Evolutionary conservation across 257 asterid genomes (phyloP).

Genomic region (Craterostigma plantagineum): DNA sequence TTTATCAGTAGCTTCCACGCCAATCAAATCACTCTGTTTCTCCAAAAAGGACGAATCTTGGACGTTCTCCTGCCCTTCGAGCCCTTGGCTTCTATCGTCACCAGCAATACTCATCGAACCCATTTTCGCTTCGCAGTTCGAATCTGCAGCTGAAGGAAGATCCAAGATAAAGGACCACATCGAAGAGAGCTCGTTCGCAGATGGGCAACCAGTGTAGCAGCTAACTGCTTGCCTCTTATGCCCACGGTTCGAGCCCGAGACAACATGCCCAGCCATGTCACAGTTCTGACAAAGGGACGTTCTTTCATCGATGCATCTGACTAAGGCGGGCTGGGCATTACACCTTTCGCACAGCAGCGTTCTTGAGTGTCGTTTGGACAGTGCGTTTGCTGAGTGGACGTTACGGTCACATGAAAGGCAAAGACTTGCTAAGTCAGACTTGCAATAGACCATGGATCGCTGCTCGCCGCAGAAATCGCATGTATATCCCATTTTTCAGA

Average conservation of each 20-base stretch:
- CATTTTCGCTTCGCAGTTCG: slow-evolving; percentile 39
- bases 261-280: slow-evolving; percentile 52
- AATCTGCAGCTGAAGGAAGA: slow-evolving; percentile 25
- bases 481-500: slow-evolving; percentile 38
- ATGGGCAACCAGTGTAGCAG: slow-evolving; percentile 78
- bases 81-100: slow-evolving; percentile 16
- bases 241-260: slow-evolving; percentile 17
- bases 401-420: slow-evolving; percentile 82
- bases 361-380: slow-evolving; percentile 69
- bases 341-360: slow-evolving; percentile 83
- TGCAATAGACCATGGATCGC: slow-evolving; percentile 58
- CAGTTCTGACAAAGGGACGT: slow-evolving; percentile 66
- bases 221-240: slow-evolving; percentile 50
- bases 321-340: slow-evolving; percentile 46
- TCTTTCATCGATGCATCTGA: slow-evolving; percentile 54
- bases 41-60: slow-evolving; percentile 12
- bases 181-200: slow-evolving; percentile 56
- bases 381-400: slow-evolving; percentile 82
- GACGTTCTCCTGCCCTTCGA: slow-evolving; percentile 14
- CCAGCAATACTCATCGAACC: slow-evolving; percentile 29
- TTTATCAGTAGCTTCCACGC: slow-evolving; percentile 17
- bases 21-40: slow-evolving; percentile 10
- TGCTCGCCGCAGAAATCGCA: slow-evolving; percentile 82
- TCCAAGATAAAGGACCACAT: slow-evolving; percentile 57
- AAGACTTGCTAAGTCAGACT: slow-evolving; percentile 68